These are phyloP conservation scores for Tolypocladium paradoxum DNA, from an alignment of 2,329 filamentous ascomycete species.

Conservation along the genomic window DNA sequence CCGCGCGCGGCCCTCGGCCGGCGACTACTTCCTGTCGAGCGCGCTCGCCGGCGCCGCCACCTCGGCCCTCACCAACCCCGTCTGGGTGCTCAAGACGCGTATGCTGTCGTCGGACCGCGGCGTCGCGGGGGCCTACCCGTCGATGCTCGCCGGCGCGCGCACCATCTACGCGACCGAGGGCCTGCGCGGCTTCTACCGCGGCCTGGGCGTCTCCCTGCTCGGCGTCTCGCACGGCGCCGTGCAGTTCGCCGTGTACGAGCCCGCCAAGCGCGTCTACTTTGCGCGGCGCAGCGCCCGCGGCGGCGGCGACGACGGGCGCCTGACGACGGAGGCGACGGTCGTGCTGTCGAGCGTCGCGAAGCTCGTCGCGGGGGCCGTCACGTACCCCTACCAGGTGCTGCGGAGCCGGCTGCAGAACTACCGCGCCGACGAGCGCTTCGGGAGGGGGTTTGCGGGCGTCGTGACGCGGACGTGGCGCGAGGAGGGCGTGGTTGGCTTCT, in stretches of 20 bases:
- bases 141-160: slow-evolving; percentile 59
- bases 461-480: slow-evolving; percentile 62
- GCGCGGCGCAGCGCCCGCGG: slow-evolving; percentile 21
- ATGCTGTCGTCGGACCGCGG: slow-evolving; percentile 80
- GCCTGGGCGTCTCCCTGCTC: slow-evolving; percentile 69
- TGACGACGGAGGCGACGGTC: slow-evolving; percentile 70
- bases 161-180: slow-evolving; percentile 65
- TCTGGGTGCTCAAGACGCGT: slow-evolving; percentile 97
- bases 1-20: too few species aligned
- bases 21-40: slow-evolving; percentile 74
- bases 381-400: slow-evolving; percentile 92
- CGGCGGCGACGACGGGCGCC: slow-evolving; percentile 12
- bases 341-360: slow-evolving; percentile 72
- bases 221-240: slow-evolving; percentile 88
- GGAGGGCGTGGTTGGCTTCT: slow-evolving; percentile 77
- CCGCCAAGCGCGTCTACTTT: slow-evolving; percentile 46
- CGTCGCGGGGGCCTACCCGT: slow-evolving; percentile 68
- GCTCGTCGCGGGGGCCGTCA: slow-evolving; percentile 76
- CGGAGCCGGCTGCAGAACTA: slow-evolving; percentile 84
- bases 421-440: slow-evolving; percentile 65
- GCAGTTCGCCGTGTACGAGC: slow-evolving; percentile 93
- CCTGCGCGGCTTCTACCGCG: slow-evolving; percentile 72
- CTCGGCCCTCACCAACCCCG: slow-evolving; percentile 78
- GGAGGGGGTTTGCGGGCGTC: slow-evolving; percentile 59
- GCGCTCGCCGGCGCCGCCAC: slow-evolving; percentile 62